Evolutionary conservation across 495 filamentous ascomycete species (phyloP).

Genomic region (Annulohypoxylon moriforme): DNA sequence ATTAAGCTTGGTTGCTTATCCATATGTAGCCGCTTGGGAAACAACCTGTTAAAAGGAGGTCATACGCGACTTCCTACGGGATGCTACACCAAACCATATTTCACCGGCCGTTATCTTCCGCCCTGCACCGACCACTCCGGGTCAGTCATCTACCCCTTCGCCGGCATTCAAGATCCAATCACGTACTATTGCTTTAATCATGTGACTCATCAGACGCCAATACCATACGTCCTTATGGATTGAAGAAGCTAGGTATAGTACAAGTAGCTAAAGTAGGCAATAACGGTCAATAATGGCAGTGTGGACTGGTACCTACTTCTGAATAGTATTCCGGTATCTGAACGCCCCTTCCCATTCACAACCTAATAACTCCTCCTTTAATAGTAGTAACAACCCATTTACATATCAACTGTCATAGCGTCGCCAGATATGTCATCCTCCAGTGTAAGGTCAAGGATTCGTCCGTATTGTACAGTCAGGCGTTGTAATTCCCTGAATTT

Average conservation of each 20-base stretch:
- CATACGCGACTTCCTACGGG: conserved; percentile 30
- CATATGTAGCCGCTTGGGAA: conserved; percentile 15
- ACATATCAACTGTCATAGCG: conserved; percentile 45
- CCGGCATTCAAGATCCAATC: conserved; percentile 5
- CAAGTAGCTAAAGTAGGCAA: conserved; percentile 30
- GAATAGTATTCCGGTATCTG: not conserved
- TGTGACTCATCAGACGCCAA: not conserved
- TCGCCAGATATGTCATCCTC: conserved; percentile 56
- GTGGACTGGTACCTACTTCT: conserved; percentile 22
- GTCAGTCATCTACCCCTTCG: not conserved
- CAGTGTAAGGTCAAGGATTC: conserved; percentile 74
- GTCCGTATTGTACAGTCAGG: conserved; percentile 89
- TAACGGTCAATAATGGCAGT: conserved; percentile 9
- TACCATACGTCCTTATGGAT: not conserved
- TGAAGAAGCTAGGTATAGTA: conserved; percentile 33
- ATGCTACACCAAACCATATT: conserved; percentile 7
- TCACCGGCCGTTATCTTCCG: not conserved
- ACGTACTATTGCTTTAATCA: not conserved
- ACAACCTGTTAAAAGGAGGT: conserved; percentile 18
- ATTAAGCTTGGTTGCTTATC: conserved; percentile 4
- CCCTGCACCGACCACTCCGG: not conserved
- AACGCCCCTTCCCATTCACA: conserved; percentile 8
- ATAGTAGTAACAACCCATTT: conserved; percentile 16
- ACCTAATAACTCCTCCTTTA: conserved; percentile 22
- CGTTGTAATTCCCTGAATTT: conserved; percentile 94